Evolutionary conservation across 495 filamentous ascomycete species (phyloP).

Genomic region (Podospora didyma): DNA sequence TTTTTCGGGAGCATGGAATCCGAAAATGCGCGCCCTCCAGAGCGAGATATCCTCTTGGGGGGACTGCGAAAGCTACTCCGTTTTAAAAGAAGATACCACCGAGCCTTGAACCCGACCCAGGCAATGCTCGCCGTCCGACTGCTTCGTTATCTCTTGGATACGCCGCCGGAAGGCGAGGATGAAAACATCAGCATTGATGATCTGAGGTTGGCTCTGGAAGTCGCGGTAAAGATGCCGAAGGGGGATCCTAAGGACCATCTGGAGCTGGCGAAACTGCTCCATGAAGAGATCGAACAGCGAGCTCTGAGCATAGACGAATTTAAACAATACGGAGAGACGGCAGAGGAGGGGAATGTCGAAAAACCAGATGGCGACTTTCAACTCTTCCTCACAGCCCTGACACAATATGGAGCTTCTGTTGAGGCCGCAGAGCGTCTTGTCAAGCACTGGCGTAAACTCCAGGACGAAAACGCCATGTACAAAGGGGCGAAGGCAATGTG

Average conservation of each 20-base stretch:
- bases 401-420: slow-evolving; percentile 53
- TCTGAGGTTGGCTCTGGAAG: slow-evolving; percentile 41
- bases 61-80: slow-evolving; percentile 65
- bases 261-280: slow-evolving; percentile 53
- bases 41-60: slow-evolving; percentile 51
- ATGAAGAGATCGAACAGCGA: slow-evolving; percentile 45
- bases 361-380: slow-evolving; percentile 37
- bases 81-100: slow-evolving; percentile 42
- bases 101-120: slow-evolving; percentile 61
- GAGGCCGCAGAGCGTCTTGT: slow-evolving; percentile 53
- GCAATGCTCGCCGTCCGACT: slow-evolving; percentile 53
- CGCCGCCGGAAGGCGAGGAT: slow-evolving; percentile 32
- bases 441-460: slow-evolving; percentile 30
- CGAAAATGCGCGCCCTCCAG: slow-evolving; percentile 53
- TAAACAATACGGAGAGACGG: slow-evolving; percentile 34
- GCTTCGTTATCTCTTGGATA: slow-evolving; percentile 54
- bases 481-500: slow-evolving; percentile 45
- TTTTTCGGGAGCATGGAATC: slow-evolving; percentile 42
- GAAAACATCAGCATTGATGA: slow-evolving; percentile 44
- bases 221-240: slow-evolving; percentile 30
- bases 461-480: slow-evolving; percentile 20
- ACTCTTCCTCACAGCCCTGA: slow-evolving; percentile 51
- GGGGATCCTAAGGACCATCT: slow-evolving; percentile 41
- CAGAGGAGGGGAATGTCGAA: slow-evolving; percentile 26
- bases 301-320: slow-evolving; percentile 13